A percentile compares a stretch with the other conserved stretches of the same genome.
Evolutionary conservation across 2,329 filamentous ascomycete species (phyloP).

Genomic region (Paracamarosporium sp.): DNA sequence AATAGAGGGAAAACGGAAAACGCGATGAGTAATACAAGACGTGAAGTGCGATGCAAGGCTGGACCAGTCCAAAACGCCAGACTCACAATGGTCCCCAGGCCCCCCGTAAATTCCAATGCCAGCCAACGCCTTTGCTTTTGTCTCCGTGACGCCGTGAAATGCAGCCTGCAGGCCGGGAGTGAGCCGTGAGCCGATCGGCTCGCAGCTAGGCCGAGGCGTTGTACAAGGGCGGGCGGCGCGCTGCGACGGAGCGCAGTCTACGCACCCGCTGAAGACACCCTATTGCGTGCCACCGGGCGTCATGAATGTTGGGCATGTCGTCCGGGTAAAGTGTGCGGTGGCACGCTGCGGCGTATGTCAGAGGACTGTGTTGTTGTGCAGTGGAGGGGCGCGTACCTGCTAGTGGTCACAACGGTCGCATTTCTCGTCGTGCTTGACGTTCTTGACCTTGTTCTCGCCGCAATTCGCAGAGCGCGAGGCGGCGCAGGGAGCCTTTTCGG

Average conservation of each 20-base stretch:
- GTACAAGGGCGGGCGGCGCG: slow-evolving; percentile 27
- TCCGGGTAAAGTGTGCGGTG: slow-evolving; percentile 39
- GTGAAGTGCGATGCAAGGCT: slow-evolving; percentile 43
- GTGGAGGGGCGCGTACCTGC: slow-evolving; percentile 38
- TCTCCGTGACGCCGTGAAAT: slow-evolving; percentile 51
- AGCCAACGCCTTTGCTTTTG: slow-evolving; percentile 48
- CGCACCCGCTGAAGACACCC: slow-evolving; percentile 31
- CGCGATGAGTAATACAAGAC: slow-evolving; percentile 37
- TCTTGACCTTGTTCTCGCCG: slow-evolving; percentile 50
- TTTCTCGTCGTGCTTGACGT: slow-evolving; percentile 56
- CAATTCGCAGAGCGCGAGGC: slow-evolving; percentile 52
- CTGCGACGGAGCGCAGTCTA: slow-evolving; percentile 29
- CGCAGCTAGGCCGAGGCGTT: slow-evolving; percentile 24
- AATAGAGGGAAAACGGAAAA: slow-evolving; percentile 21
- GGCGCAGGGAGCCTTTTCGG: slow-evolving; percentile 55
- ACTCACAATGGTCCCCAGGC: slow-evolving; percentile 36
- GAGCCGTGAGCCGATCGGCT: slow-evolving; percentile 25
- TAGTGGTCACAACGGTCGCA: slow-evolving; percentile 55
- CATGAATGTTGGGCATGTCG: slow-evolving; percentile 41
- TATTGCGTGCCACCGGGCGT: slow-evolving; percentile 39
- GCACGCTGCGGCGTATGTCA: slow-evolving; percentile 36
- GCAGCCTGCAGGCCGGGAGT: slow-evolving; percentile 38
- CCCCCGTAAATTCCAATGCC: slow-evolving; percentile 39
- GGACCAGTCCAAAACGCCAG: slow-evolving; percentile 47
- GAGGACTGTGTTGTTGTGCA: slow-evolving; percentile 26